phyloP scores from a whole-genome alignment of 2,329 filamentous ascomycete genomes.

The Chalara sp. region DNA sequence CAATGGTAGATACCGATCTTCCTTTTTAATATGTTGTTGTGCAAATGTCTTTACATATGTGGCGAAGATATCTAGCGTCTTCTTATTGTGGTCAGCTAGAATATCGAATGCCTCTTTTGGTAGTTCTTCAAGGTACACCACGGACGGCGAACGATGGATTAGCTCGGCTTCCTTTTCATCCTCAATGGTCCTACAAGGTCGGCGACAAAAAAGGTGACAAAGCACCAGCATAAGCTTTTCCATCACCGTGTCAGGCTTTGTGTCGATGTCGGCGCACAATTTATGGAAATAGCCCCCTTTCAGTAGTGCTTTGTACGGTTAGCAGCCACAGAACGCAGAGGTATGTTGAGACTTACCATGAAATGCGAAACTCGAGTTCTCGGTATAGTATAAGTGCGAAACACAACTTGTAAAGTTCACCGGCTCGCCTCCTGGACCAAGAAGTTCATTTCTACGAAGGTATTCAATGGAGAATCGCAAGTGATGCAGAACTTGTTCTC shows the following conservation, averaged over 20 bases:
- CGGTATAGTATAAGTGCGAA: conserved; percentile 69
- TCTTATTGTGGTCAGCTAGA: conserved; percentile 54
- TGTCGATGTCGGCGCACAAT: conserved; percentile 51
- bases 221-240: conserved; percentile 61
- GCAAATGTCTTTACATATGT: conserved; percentile 65
- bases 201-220: conserved; percentile 62
- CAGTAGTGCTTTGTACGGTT: conserved; percentile 43
- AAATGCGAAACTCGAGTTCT: conserved; percentile 70
- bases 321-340: conserved; percentile 2
- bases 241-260: conserved; percentile 41
- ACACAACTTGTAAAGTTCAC: conserved; percentile 68
- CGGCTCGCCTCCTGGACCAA: conserved; percentile 53
- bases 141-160: conserved; percentile 51
- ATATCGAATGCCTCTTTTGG: conserved; percentile 49
- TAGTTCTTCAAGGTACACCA: conserved; percentile 58
- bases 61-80: conserved; percentile 59
- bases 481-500: conserved; percentile 67
- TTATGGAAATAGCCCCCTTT: conserved; percentile 63
- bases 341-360: conserved; percentile 38
- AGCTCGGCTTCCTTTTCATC: conserved; percentile 40
- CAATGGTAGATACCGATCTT: conserved; percentile 23
- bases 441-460: conserved; percentile 59
- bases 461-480: conserved; percentile 78
- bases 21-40: conserved; percentile 44
- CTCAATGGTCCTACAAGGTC: conserved; percentile 42